Evolutionary conservation across 306 rosid species (phyloP), one percentile per base, ranked within the genome.

Genomic region (Medicago arabica): DNA sequence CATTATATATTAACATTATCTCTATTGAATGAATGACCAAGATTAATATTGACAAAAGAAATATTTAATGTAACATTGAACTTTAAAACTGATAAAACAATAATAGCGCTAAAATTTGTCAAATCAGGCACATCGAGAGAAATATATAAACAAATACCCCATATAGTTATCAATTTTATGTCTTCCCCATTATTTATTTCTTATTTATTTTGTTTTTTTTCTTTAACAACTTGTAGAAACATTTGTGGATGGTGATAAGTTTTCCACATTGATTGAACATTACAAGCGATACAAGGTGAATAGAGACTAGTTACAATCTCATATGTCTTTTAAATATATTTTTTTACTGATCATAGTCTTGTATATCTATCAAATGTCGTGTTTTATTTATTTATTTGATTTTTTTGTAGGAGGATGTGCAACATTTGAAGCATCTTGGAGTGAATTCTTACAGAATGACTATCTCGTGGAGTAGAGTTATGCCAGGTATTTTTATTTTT

Each of bases 221-320:
- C 31, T 28, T 19, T 12, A 7, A 39, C 6, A 57, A 57, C 2
- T 1, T 14, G 34, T 3, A 64, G 72, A 13, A 38, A 9, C 5
- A 0, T 65, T 70, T n/a, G 51, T 2, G 12, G 72, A 78, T 8
- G 36, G 3, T 1, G 63, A 71, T 15, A 61, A 62, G 6, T 78
- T 14, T 51, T 23, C 16, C 15, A 39, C 72, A 40, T 12, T 16
- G 70, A 53, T 84, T 0, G 82, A 80, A 49, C 80, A 79, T 67
- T 80, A 84, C 39, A 76, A 76, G 3, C 58, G 78, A 72, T 80
- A 80, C 44, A 80, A 84, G 84, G 84, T 84, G 31, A 34, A 43
- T 43, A 43, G 4, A 13, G 49, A 43, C 49, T 43, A 10, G 14
- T 43, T 43, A 43, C 11, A 43, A 43, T 43, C 11, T 43, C 49